Conservation (phyloP, 2,329 filamentous ascomycete species). For the Xylaria sp. region DNA sequence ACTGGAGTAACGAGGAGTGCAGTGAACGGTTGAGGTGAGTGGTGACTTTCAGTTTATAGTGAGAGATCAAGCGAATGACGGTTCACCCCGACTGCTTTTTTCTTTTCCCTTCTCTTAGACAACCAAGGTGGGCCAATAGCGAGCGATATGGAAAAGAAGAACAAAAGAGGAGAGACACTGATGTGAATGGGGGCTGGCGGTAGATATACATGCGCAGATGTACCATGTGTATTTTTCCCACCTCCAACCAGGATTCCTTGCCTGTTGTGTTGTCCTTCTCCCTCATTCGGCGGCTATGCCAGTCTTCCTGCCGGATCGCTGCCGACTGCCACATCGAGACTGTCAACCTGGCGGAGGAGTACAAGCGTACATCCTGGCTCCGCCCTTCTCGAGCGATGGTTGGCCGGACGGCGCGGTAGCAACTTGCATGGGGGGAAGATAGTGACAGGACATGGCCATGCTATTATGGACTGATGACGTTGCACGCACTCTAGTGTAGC, state of each 20-base stretch:
- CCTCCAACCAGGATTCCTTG: constrained; percentile 27
- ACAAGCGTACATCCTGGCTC: constrained; percentile 40
- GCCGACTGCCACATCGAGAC: constrained; percentile 38
- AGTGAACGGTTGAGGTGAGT: constrained; percentile 10
- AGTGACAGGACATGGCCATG: constrained; percentile 16
- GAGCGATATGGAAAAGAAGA: constrained; percentile 13
- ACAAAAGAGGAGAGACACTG: constrained; percentile 12
- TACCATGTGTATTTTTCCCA: constrained; percentile 15
- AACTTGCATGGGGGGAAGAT: constrained; percentile 22
- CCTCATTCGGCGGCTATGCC: constrained; percentile 33
- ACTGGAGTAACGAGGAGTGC: constrained; percentile 26
- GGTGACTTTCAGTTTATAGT: constrained; percentile 35
- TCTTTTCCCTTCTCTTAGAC: constrained; percentile 24
- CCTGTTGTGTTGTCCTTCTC: constrained; percentile 25
- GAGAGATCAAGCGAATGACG: constrained; percentile 44
- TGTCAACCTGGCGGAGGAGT: constrained; percentile 36
- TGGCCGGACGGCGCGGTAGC: constrained; percentile 20
- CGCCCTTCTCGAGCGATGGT: constrained; percentile 30
- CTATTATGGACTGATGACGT: constrained; percentile 32
- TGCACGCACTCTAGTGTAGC: constrained; percentile 20
- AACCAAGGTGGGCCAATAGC: constrained; percentile 12
- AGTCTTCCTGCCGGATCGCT: constrained; percentile 29
- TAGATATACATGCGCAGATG: constrained; percentile 25
- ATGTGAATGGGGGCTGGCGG: not conserved
- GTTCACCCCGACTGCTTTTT: constrained; percentile 40